Evolutionary conservation across 192 early-diverging fungal species (phyloP).

Genomic region (Coemansia sp.): DNA sequence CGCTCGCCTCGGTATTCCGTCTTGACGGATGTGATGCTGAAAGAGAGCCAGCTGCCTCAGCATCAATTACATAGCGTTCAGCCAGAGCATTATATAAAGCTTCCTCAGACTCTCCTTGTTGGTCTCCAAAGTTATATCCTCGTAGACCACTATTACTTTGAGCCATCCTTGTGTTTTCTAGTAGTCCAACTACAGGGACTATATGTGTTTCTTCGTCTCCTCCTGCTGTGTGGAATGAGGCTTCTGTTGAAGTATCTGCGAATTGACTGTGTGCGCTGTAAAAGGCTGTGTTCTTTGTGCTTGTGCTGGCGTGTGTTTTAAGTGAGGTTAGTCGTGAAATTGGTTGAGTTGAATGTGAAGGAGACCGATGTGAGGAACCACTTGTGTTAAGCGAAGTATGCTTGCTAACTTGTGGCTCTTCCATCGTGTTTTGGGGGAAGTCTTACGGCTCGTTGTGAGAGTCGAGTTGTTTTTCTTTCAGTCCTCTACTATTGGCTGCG

Average conservation of each 20-base stretch:
- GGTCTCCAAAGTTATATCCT: background rate
- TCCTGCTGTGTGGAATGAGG: slow-evolving; percentile 31
- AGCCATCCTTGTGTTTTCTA: too few relatives aligned
- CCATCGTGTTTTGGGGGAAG: background rate
- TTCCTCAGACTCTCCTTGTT: slow-evolving; percentile 11
- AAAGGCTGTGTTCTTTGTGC: slow-evolving; percentile 34
- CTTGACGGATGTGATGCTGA: slow-evolving; percentile 38
- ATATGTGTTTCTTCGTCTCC: background rate
- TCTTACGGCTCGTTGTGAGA: background rate
- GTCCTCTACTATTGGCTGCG: background rate
- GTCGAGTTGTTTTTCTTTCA: background rate
- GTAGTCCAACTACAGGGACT: too few relatives aligned
- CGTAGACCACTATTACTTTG: background rate
- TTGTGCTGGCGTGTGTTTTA: slow-evolving; percentile 23
- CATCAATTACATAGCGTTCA: slow-evolving; percentile 41
- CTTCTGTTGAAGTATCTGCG: background rate
- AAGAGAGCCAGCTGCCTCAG: slow-evolving; percentile 41
- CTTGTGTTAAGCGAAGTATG: slow-evolving; percentile 20
- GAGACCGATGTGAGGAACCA: background rate
- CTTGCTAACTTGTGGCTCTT: background rate
- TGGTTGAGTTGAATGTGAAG: slow-evolving; percentile 10
- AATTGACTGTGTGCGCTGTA: slow-evolving; percentile 37
- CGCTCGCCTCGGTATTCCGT: slow-evolving; percentile 27
- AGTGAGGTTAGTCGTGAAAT: slow-evolving; percentile 25
- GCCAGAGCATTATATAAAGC: slow-evolving; percentile 38